Evolutionary conservation across 495 filamentous ascomycete species (phyloP), one percentile per base, ranked within the genome.

Genomic region (Staphylotrichum longicolle): DNA sequence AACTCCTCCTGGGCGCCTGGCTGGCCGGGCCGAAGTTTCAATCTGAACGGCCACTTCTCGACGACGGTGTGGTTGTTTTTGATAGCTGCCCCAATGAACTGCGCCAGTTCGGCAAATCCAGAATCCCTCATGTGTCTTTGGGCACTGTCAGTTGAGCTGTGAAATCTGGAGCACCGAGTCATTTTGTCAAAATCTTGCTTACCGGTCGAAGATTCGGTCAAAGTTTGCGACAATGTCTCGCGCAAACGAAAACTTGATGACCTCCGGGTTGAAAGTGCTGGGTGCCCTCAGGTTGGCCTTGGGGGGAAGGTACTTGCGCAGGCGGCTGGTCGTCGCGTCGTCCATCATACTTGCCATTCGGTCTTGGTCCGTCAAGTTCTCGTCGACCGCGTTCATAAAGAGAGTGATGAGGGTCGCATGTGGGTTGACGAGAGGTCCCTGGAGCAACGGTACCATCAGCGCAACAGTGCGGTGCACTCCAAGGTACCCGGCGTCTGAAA

Each of bases 11-110:
- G 60, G 8, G 71, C 72, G 0, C 75, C 74, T 3, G 58, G 52
- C 47, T 77, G 58, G 8, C 67, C 70, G 12, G 54, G 66, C 20
- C 39, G 58, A 2, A 74, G 58, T 60, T 76, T 78, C 52, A 78
- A 45, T 15, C 61, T 46, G 39, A 63, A 61, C 7, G 75, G 77
- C 74, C 75, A 78, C 51, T 74, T 71, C 12, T 75, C 74, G 30
- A 76, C 63, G 54, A 78, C 67, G 11, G 72, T 78, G 37, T 78
- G 63, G 7, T 61, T 54, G 32, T 70, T 64, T 52, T 76, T 49
- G 20, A 32, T 32, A 10, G 47, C 20, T 7, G 20, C 20, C 6
- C 47, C 47, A 11, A 32, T n/a, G 20, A 10, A 33, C 47, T 33
- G 20, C 8, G 47, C 47, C 6, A 7, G 3, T 20, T 49, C 47